Evolutionary conservation across 148 eudicot species (phyloP).

Genomic region (Arbutus unedo): DNA sequence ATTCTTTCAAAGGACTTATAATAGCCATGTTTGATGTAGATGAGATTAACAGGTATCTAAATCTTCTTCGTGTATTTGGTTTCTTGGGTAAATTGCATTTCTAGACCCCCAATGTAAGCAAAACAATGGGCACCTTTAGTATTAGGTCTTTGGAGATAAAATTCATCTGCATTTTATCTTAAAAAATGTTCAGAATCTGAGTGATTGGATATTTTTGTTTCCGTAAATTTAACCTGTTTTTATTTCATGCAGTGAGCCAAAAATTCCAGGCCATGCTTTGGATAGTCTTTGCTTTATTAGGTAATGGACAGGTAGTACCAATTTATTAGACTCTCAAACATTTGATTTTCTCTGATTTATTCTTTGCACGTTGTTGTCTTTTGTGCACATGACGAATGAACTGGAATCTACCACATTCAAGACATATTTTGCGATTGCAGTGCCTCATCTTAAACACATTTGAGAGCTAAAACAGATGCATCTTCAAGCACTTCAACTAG

Average conservation of each 20-base stretch:
- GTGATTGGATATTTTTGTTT: too few relatives aligned
- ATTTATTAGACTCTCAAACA: background rate
- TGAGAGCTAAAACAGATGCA: conserved; percentile 10
- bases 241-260: background rate
- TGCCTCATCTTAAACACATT: conserved; percentile 12
- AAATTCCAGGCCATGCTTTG: background rate
- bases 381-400: too few relatives aligned
- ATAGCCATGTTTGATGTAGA: too few relatives aligned
- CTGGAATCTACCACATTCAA: too few relatives aligned
- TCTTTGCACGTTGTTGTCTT: too few relatives aligned
- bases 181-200: too few relatives aligned
- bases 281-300: background rate
- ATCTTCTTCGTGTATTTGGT: too few relatives aligned
- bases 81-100: background rate
- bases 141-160: background rate
- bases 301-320: background rate
- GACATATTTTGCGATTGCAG: too few relatives aligned
- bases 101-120: background rate
- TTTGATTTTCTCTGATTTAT: too few relatives aligned
- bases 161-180: background rate
- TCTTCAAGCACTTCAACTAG: conserved; percentile 17
- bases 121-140: too few relatives aligned
- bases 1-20: too few relatives aligned
- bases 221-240: background rate
- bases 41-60: too few relatives aligned